Evolutionary conservation across 1,139 yeast species (phyloP), one percentile per base, ranked within the genome.

Genomic region (Yamadazyma spencermartinsiae): DNA sequence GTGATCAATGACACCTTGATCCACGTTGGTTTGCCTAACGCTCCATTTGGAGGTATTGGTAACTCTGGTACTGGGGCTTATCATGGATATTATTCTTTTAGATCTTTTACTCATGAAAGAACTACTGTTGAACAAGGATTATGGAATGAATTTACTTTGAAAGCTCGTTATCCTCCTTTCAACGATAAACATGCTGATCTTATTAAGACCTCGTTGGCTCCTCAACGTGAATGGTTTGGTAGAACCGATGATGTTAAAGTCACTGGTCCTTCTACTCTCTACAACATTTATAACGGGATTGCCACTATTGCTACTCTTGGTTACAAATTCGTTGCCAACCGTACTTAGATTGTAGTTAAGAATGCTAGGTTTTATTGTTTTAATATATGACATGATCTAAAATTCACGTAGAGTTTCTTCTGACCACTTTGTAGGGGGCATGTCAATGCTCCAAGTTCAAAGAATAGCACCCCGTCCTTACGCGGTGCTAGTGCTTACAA

Each of bases 31-130:
- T 71, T 86, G 41, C 50, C 72, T n/a, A 73, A 74, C 42, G 78
- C 88, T 5, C 98, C 98, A 21, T 90, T 92, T 63, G 98, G 98
- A 30, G 98, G 98, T 27, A 65, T 89, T 42, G 97, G 98, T 14
- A 60, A 63, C 21, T 86, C 96, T 0, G 98, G 98, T 0, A 64
- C 69, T 40, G 90, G 90, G 10, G 76, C 81, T 23, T 89, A 89
- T 63, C 97, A 90, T 55, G 96, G 97, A 4, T 65, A 63, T 44
- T 73, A 66, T 56, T 86, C 95, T 1, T 83, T 82, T 65, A 73
- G 78, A 41, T 69, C 84, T 12, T 90, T 90, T 54, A 76, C 90
- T 3, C 96, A 88, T 58, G 79, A 77, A 52, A 76, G 96, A 54
- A 78, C 90, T 0, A 69, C 82, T 3, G 60, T 88, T 51, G 76